Conservation (phyloP, 2,329 filamentous ascomycete genomes). For the Colletotrichum salicis region DNA sequence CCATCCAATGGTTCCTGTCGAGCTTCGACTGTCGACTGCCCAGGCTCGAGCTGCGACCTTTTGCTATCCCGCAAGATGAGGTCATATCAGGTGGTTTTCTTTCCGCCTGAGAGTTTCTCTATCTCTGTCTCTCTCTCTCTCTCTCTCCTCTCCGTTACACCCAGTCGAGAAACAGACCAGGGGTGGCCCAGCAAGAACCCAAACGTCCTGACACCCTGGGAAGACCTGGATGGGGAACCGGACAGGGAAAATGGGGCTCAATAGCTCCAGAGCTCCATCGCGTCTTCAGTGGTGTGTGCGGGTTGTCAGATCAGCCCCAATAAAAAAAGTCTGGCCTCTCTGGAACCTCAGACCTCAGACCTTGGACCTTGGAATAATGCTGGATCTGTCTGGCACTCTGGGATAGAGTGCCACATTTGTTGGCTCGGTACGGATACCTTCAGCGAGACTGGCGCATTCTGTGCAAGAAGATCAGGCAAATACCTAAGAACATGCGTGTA, state of each 20-base stretch:
- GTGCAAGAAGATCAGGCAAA: constrained; percentile 14
- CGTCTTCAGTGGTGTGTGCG: constrained; percentile 23
- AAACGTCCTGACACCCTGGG: neutral
- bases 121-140: neutral
- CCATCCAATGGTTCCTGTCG: constrained; percentile 7
- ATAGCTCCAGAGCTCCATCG: constrained; percentile 3
- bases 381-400: neutral
- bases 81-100: constrained; percentile 31
- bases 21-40: no score
- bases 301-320: constrained; percentile 32
- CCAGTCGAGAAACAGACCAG: neutral
- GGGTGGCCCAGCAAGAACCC: neutral
- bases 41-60: neutral
- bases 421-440: neutral
- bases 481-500: neutral
- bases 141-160: no score
- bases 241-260: neutral
- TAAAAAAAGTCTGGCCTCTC: neutral
- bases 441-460: constrained; percentile 1
- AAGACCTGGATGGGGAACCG: constrained; percentile 19
- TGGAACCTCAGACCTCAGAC: neutral
- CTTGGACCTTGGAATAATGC: neutral
- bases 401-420: neutral
- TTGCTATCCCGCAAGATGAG: constrained; percentile 18
- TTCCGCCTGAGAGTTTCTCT: neutral